These are phyloP conservation scores for Colletotrichum theobromicola DNA, from an alignment of 2,329 filamentous ascomycete species.

Conservation along the genomic window DNA sequence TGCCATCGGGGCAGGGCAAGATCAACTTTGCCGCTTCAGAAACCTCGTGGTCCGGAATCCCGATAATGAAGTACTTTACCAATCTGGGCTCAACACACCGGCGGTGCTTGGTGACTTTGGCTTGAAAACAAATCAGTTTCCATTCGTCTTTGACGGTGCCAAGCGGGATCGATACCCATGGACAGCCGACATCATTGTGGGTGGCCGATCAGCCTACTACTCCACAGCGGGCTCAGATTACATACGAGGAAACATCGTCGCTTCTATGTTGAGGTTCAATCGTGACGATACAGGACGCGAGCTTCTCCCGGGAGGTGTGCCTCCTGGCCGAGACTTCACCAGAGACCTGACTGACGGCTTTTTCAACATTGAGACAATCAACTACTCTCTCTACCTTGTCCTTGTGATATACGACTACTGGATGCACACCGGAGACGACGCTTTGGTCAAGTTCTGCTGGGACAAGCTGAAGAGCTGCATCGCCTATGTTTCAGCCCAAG, in stretches of 20 bases:
- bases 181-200: not conserved
- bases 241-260: not conserved
- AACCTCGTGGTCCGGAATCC: not conserved
- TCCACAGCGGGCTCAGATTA: not conserved
- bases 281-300: not conserved
- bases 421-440: not conserved
- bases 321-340: not conserved
- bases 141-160: not conserved
- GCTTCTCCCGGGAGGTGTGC: not conserved
- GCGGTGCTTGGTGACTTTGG: not conserved
- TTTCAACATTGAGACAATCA: not conserved
- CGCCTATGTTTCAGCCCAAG: not conserved
- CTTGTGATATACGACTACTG: not conserved
- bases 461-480: not conserved
- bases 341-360: not conserved
- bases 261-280: not conserved
- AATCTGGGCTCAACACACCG: not conserved
- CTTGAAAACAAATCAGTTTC: not conserved
- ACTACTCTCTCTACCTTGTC: not conserved
- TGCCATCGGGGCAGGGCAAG: not conserved
- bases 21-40: not conserved
- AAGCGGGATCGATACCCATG: not conserved
- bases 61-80: not conserved
- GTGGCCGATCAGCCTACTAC: not conserved
- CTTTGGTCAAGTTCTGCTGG: not conserved